Evolutionary conservation across 78 protist species (phyloP).

Genomic region (Chrysochromulina parva): DNA sequence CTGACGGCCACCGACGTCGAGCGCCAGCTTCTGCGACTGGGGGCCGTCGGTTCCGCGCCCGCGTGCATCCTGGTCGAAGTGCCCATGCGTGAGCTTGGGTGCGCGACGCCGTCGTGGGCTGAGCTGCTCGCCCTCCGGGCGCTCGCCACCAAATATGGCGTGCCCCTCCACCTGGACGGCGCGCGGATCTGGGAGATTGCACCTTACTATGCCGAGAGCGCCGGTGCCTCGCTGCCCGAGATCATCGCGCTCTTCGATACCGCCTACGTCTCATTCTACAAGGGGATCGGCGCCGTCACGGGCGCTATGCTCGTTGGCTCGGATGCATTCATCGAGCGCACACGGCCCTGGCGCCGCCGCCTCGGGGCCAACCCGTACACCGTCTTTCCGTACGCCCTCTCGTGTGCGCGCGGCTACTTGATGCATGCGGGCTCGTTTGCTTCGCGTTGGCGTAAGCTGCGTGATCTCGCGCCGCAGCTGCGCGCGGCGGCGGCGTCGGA

Average conservation of each 20-base stretch:
- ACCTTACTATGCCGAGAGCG: background rate
- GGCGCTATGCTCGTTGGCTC: background rate
- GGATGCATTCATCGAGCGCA: background rate
- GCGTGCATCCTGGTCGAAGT: background rate
- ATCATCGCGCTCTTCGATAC: too few relatives aligned
- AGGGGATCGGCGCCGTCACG: background rate
- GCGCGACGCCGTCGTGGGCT: background rate
- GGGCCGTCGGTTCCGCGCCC: too few relatives aligned
- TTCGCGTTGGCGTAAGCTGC: background rate
- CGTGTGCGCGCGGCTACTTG: background rate
- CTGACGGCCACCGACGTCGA: too few relatives aligned
- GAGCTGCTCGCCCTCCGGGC: background rate
- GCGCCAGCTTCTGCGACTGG: too few relatives aligned
- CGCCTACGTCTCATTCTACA: too few relatives aligned
- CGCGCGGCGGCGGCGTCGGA: background rate
- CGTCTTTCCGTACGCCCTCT: background rate
- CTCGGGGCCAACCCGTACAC: background rate
- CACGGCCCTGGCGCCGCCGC: background rate
- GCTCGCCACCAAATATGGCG: background rate
- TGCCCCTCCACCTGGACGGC: background rate
- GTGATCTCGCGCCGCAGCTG: background rate
- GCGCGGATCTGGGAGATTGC: background rate
- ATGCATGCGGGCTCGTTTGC: background rate
- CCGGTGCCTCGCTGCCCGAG: too few relatives aligned
- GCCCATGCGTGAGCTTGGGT: background rate